Conservation (phyloP, 768 basidiomycete genomes). For the Pholiota molesta region DNA sequence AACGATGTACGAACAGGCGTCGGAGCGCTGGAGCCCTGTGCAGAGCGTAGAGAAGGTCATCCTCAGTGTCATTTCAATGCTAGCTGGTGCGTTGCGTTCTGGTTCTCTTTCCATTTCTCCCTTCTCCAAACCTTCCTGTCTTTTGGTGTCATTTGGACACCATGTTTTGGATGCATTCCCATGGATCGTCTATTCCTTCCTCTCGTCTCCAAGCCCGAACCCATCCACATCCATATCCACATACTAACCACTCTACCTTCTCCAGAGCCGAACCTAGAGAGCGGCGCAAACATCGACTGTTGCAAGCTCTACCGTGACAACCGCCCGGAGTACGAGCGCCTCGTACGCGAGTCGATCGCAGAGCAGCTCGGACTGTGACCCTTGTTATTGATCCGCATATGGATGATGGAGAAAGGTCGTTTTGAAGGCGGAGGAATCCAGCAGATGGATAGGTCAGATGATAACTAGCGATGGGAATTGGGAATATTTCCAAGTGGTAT, state of each 20-base stretch:
- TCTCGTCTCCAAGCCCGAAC: too few relatives aligned
- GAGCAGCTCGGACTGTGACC: constrained; percentile 78
- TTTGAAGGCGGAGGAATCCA: too few relatives aligned
- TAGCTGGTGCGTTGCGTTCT: constrained; percentile 68
- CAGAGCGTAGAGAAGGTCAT: constrained; percentile 98
- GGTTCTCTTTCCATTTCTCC: constrained; percentile 4
- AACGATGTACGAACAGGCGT: constrained; percentile 92
- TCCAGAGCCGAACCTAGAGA: constrained; percentile 94
- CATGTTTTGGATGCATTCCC: too few relatives aligned
- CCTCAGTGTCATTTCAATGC: constrained; percentile 95
- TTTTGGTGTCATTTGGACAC: too few relatives aligned
- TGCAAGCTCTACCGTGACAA: constrained; percentile 97
- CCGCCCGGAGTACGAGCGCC: constrained; percentile 83
- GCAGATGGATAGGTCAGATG: too few relatives aligned
- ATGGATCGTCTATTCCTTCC: too few relatives aligned
- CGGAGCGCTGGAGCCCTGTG: constrained; percentile 98
- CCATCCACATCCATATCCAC: too few relatives aligned
- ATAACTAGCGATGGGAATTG: too few relatives aligned
- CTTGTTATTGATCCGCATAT: background rate
- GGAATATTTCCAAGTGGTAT: too few relatives aligned
- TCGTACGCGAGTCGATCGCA: constrained; percentile 80
- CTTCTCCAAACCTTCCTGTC: background rate
- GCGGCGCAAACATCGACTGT: constrained; percentile 95
- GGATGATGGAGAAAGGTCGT: too few relatives aligned
- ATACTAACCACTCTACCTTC: background rate